These are phyloP conservation scores for Ramichloridium luteum DNA, from an alignment of 2,329 filamentous ascomycete species.

Conservation along the genomic window DNA sequence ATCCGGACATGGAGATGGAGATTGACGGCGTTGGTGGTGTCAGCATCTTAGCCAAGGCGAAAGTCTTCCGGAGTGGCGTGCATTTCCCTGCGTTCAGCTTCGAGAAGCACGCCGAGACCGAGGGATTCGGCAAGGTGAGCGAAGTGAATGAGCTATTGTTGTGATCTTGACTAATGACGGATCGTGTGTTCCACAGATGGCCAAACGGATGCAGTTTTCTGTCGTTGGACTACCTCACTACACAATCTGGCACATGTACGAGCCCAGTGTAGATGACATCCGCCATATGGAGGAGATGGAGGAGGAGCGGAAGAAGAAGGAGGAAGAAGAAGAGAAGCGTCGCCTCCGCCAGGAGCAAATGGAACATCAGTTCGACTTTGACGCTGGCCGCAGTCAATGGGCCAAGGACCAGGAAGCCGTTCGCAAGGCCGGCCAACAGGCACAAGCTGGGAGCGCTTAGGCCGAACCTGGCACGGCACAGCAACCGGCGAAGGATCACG, in stretches of 20 bases:
- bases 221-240: conserved; percentile 95
- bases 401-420: conserved; percentile 79
- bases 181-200: conserved; percentile 59
- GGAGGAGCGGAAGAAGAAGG: conserved; percentile 63
- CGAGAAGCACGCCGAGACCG: conserved; percentile 95
- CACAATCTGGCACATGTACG: conserved; percentile 98
- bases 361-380: conserved; percentile 65
- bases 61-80: conserved; percentile 85
- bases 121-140: conserved; percentile 91
- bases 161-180: conserved; percentile 1
- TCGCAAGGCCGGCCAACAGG: too few species aligned
- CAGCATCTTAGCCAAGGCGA: conserved; percentile 90
- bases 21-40: conserved; percentile 96
- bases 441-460: too few species aligned
- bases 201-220: conserved; percentile 87
- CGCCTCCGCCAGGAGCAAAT: conserved; percentile 64
- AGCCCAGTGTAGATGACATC: conserved; percentile 95
- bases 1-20: conserved; percentile 99
- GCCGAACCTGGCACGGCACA: too few species aligned
- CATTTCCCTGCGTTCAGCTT: conserved; percentile 99
- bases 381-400: conserved; percentile 61
- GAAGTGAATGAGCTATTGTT: not conserved
- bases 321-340: conserved; percentile 66
- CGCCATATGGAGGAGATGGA: conserved; percentile 99
- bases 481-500: too few species aligned